A percentile compares a stretch with the other conserved stretches of the same genome.
Conservation (phyloP, 441 rosid genomes). For the Adansonia grandidieri region DNA sequence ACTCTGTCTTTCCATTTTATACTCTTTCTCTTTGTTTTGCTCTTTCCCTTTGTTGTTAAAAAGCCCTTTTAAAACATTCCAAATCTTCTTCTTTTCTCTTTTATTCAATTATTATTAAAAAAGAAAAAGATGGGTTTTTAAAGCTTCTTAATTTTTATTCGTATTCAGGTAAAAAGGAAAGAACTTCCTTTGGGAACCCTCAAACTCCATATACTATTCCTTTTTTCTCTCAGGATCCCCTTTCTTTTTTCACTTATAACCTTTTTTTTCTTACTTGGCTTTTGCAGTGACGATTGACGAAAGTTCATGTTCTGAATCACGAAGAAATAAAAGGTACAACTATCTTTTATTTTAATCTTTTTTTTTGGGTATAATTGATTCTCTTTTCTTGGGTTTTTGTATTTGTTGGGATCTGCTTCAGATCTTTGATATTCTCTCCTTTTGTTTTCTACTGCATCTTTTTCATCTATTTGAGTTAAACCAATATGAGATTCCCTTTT, state of each 20-base stretch:
- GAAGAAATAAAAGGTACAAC: background rate
- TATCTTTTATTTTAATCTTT: slow-evolving; percentile 10
- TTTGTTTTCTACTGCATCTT: slow-evolving; percentile 38
- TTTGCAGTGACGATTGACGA: slow-evolving; percentile 30
- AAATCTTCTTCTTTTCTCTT: slow-evolving; percentile 9
- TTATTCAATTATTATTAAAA: background rate
- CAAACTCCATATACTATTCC: background rate
- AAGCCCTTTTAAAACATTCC: background rate
- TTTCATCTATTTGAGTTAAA: slow-evolving; percentile 10
- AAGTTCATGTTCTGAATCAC: slow-evolving; percentile 25
- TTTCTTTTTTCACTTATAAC: background rate
- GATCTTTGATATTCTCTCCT: slow-evolving; percentile 41
- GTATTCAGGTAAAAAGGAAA: slow-evolving; percentile 6
- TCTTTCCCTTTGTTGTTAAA: background rate
- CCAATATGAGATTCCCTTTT: background rate
- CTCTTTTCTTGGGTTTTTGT: slow-evolving; percentile 15
- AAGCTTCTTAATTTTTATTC: background rate
- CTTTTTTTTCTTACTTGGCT: background rate
- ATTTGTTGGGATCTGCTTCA: slow-evolving; percentile 49
- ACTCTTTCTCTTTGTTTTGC: background rate
- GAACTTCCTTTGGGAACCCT: background rate
- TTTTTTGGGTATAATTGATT: background rate
- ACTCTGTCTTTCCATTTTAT: slow-evolving; percentile 10
- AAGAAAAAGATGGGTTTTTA: background rate
- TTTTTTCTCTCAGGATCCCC: slow-evolving; percentile 10